Evolutionary conservation across 2,329 filamentous ascomycete genomes (phyloP).

Genomic region (Cylindrodendrum hubeiense): DNA sequence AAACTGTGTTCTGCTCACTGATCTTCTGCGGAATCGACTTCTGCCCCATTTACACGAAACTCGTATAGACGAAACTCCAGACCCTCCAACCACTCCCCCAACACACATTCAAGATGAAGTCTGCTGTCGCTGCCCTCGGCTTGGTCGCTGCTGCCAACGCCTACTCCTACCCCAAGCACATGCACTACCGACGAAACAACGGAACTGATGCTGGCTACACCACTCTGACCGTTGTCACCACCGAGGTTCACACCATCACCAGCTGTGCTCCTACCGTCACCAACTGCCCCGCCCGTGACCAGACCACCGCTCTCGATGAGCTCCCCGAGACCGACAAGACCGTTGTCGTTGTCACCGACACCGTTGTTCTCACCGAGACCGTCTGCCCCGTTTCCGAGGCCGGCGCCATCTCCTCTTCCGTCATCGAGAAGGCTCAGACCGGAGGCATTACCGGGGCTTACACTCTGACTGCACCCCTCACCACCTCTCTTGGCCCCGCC

Average conservation of each 20-base stretch:
- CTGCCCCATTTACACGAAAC: constrained; percentile 41
- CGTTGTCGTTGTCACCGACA: constrained; percentile 53
- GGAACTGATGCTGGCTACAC: constrained; percentile 47
- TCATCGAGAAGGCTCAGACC: constrained; percentile 52
- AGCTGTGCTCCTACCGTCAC: constrained; percentile 69
- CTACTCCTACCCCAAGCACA: constrained; percentile 51
- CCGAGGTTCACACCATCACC: constrained; percentile 68
- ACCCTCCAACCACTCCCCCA: constrained; percentile 30
- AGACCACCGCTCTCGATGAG: constrained; percentile 49
- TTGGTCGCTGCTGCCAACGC: constrained; percentile 60
- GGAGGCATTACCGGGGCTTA: constrained; percentile 52
- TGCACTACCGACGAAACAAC: constrained; percentile 48
- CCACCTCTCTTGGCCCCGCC: constrained; percentile 39
- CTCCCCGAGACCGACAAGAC: constrained; percentile 52
- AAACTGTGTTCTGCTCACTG: constrained; percentile 48
- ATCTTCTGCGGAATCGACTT: constrained; percentile 49
- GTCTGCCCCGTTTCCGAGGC: constrained; percentile 61
- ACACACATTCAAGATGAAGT: constrained; percentile 60
- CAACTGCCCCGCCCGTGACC: constrained; percentile 61
- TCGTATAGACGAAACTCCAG: constrained; percentile 41
- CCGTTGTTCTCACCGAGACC: constrained; percentile 54
- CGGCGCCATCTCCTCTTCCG: constrained; percentile 54
- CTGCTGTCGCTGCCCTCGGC: constrained; percentile 56
- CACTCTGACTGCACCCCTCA: constrained; percentile 40
- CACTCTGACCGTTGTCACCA: constrained; percentile 64